Evolutionary conservation across 805 yeast species (phyloP).

Genomic region (Tetrapisispora phaffii): DNA sequence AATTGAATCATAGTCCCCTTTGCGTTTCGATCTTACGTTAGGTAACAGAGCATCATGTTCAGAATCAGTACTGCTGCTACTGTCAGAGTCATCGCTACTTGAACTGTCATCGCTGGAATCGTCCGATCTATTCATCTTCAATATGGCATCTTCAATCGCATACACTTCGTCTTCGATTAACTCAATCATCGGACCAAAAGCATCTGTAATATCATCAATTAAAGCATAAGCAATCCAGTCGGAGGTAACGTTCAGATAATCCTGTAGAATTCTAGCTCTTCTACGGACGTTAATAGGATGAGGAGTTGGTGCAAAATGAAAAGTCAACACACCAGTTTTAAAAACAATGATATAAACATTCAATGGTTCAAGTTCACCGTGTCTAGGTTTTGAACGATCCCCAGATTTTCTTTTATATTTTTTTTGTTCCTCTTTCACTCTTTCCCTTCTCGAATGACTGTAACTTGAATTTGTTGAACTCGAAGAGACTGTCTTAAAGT

Average conservation of each 20-base stretch:
- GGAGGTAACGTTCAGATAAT: conserved; percentile 79
- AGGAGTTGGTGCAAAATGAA: conserved; percentile 90
- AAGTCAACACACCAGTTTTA: conserved; percentile 80
- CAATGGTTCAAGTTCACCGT: conserved; percentile 67
- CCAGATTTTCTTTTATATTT: conserved; percentile 36
- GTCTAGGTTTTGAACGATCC: conserved; percentile 35
- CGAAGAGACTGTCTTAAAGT: neutral
- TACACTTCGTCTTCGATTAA: conserved; percentile 91
- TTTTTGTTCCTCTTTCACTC: conserved; percentile 29
- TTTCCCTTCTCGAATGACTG: conserved; percentile 20
- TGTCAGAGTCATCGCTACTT: conserved; percentile 12
- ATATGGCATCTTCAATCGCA: conserved; percentile 84
- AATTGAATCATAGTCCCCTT: conserved; percentile 3
- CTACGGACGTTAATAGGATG: conserved; percentile 94
- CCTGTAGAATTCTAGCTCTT: conserved; percentile 77
- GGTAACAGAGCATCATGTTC: conserved; percentile 1
- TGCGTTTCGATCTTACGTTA: neutral
- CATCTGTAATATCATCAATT: conserved; percentile 94
- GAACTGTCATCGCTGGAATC: conserved; percentile 31
- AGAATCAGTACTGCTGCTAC: conserved; percentile 9
- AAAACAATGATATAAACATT: conserved; percentile 91
- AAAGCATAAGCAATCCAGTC: conserved; percentile 97
- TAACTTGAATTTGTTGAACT: conserved; percentile 7
- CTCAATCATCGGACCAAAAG: conserved; percentile 93
- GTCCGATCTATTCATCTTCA: conserved; percentile 72